A percentile compares a stretch with the other conserved stretches of the same genome.
phyloP scores from a whole-genome alignment of 768 basidiomycete species.

The Pholiota microspora region DNA sequence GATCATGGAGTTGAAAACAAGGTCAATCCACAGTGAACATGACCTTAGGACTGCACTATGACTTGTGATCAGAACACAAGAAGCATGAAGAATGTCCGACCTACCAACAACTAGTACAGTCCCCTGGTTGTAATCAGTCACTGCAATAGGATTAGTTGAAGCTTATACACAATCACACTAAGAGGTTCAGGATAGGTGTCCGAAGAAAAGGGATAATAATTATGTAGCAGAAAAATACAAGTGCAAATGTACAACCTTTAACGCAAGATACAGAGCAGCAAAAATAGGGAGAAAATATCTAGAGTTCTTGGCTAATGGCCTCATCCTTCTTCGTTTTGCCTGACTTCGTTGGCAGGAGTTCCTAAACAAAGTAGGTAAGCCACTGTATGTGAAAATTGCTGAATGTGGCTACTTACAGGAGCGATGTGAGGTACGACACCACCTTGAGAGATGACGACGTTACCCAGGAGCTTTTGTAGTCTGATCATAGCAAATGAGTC shows the following conservation, averaged over 20 bases:
- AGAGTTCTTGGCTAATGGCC: constrained; percentile 45
- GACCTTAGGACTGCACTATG: too few relatives aligned
- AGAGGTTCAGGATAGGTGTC: not conserved
- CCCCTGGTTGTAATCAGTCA: too few relatives aligned
- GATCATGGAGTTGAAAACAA: too few relatives aligned
- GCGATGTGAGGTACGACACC: constrained; percentile 79
- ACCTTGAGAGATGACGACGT: constrained; percentile 92
- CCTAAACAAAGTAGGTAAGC: constrained; percentile 27
- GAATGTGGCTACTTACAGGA: constrained; percentile 28
- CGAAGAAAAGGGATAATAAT: constrained; percentile 14
- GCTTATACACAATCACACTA: not conserved
- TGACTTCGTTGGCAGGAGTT: constrained; percentile 42
- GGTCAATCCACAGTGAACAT: too few relatives aligned
- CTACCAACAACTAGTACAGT: too few relatives aligned
- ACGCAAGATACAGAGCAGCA: constrained; percentile 24
- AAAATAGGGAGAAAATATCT: constrained; percentile 22
- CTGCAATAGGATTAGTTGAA: too few relatives aligned
- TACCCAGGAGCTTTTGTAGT: constrained; percentile 79
- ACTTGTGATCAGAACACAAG: too few relatives aligned
- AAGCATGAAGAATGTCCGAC: too few relatives aligned
- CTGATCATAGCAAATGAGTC: constrained; percentile 29
- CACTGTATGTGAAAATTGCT: not conserved
- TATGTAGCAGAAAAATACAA: constrained; percentile 12
- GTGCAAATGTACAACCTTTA: constrained; percentile 18
- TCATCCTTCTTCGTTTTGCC: constrained; percentile 43